Percentiles rank a stretch among this genome's conserved stretches.
Evolutionary conservation across 352 stramenopile species (phyloP).

Genomic region (Pseudoperonospora humuli): DNA sequence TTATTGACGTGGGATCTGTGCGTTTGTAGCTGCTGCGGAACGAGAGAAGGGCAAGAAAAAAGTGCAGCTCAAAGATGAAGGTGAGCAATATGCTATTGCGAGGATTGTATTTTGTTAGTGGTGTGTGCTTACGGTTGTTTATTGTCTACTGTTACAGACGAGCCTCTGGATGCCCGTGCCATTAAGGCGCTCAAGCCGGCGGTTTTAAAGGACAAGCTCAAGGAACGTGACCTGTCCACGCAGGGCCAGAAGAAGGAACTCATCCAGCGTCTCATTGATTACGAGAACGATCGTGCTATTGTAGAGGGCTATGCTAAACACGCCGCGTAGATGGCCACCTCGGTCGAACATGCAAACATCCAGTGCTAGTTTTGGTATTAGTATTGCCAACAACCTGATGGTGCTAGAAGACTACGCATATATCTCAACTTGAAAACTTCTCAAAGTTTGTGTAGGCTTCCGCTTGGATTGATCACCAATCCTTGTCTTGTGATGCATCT

Average conservation of each 20-base stretch:
- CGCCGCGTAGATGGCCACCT: background rate
- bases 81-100: slow-evolving; percentile 17
- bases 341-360: background rate
- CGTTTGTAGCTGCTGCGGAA: slow-evolving; percentile 38
- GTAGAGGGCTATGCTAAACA: slow-evolving; percentile 30
- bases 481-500: too few relatives aligned
- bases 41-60: slow-evolving; percentile 64
- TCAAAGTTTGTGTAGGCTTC: too few relatives aligned
- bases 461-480: too few relatives aligned
- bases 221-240: slow-evolving; percentile 72
- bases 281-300: slow-evolving; percentile 79
- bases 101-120: background rate
- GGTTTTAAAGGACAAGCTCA: slow-evolving; percentile 85
- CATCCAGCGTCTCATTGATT: slow-evolving; percentile 83
- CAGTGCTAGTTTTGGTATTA: too few relatives aligned
- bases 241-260: slow-evolving; percentile 88
- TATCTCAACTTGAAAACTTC: too few relatives aligned
- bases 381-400: too few relatives aligned
- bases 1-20: slow-evolving; percentile 2
- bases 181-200: slow-evolving; percentile 85
- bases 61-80: slow-evolving; percentile 46
- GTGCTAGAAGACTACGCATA: too few relatives aligned
- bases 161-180: slow-evolving; percentile 67
- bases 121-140: background rate
- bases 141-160: slow-evolving; percentile 28